Evolutionary conservation across 140 eudicot genomes (phyloP).

Genomic region (Eryngium alpinum): DNA sequence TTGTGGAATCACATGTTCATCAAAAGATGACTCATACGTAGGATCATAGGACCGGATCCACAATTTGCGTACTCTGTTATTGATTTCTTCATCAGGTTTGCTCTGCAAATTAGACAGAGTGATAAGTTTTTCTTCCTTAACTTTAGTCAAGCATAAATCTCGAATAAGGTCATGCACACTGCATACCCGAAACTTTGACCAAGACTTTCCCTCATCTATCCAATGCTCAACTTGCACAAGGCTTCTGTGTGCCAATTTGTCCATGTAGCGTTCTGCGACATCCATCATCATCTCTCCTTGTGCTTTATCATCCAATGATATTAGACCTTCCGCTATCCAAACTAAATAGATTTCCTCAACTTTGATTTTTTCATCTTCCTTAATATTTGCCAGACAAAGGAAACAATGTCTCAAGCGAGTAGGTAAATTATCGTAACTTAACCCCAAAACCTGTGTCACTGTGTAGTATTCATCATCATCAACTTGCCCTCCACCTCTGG

Average conservation of each 20-base stretch:
- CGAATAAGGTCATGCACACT: too few species aligned
- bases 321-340: neutral
- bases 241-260: neutral
- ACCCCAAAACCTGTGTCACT: neutral
- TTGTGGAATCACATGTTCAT: neutral
- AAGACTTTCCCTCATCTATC: too few species aligned
- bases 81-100: too few species aligned
- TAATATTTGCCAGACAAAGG: neutral
- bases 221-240: neutral
- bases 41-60: too few species aligned
- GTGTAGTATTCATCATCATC: neutral
- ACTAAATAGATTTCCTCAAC: neutral
- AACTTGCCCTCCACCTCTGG: neutral
- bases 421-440: neutral
- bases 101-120: too few species aligned
- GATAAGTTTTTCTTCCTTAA: too few species aligned
- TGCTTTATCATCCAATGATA: neutral
- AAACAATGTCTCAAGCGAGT: neutral
- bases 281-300: neutral
- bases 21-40: neutral
- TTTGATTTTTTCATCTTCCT: neutral
- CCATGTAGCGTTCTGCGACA: conserved; percentile 4
- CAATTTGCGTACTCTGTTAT: too few species aligned
- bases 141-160: too few species aligned
- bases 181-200: too few species aligned